These are phyloP conservation scores for Dothistroma septosporum DNA, from an alignment of 2,329 filamentous ascomycete genomes.

Conservation along the genomic window DNA sequence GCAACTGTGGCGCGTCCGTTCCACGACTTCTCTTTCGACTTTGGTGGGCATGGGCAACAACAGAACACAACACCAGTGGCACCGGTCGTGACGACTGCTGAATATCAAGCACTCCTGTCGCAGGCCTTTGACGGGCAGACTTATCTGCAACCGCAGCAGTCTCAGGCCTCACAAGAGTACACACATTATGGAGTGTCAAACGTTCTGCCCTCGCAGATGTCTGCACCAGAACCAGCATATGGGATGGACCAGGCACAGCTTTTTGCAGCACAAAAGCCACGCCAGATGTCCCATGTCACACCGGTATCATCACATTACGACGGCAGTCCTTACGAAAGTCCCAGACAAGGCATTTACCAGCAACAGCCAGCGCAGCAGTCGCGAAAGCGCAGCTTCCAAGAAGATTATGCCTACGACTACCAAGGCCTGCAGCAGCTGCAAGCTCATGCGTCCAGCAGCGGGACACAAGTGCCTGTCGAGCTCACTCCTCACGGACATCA, in stretches of 20 bases:
- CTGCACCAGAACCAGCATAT: conserved; percentile 28
- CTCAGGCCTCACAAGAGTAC: conserved; percentile 21
- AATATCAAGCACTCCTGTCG: conserved; percentile 28
- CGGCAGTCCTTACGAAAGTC: conserved; percentile 30
- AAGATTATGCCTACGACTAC: conserved; percentile 40
- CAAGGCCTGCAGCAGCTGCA: conserved; percentile 39
- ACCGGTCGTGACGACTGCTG: conserved; percentile 22
- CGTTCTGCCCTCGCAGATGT: conserved; percentile 29
- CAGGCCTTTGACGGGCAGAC: conserved; percentile 22
- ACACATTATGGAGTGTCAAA: conserved; percentile 28
- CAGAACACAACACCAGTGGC: conserved; percentile 24
- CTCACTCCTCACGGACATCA: conserved; percentile 35
- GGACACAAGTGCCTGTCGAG: conserved; percentile 37
- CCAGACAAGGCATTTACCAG: conserved; percentile 34
- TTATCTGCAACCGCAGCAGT: conserved; percentile 16
- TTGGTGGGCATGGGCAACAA: conserved; percentile 38
- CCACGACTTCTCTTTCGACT: conserved; percentile 47
- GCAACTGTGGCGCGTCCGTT: conserved; percentile 48
- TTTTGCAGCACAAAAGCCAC: conserved; percentile 24
- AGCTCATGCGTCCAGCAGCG: conserved; percentile 31
- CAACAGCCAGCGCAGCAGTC: conserved; percentile 18
- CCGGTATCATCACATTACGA: conserved; percentile 27
- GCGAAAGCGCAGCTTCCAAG: conserved; percentile 45
- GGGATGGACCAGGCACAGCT: conserved; percentile 28
- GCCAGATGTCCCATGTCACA: conserved; percentile 20